Base-by-base conservation (phyloP, 2,329 filamentous ascomycete genomes). In the Daldinia sp. region DNA sequence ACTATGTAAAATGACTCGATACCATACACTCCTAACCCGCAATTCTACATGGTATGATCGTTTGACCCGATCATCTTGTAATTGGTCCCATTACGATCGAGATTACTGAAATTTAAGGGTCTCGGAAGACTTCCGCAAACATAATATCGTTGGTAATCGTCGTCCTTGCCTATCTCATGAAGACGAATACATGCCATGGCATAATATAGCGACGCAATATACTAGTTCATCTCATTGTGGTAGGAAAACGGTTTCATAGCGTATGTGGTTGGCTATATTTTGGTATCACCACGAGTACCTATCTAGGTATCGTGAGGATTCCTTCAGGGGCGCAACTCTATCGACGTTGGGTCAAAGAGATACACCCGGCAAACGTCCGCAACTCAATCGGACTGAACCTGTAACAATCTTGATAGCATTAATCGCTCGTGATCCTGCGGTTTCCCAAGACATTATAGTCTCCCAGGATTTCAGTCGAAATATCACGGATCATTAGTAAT, bases 381-480 rank as follows among this genome's bases (percentile, higher is more conserved):
- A 66, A 61, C 63, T 57, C 37, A 60, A 63, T 65, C 57, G 30
- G 32, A 9, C 45, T 53, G n/a, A 21, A 45, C 49, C 21, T 37
- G 17, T 52, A 45, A n/a, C n/a, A n/a, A n/a, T 55, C 35, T 32
- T 61, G 37, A 43, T 41, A 43, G 32, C 49, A 49, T 49, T 37
- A 35, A 56, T 37, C 13, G 45, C 37, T 34, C 57, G 45, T 56
- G 11, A 43, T 54, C 39, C 48, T 53, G 48, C 49, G 39, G 35
- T 17, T 52, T 13, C 11, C 8, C 4, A 32, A 30, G 23, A 17
- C 37, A 15, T 4, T 45, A n/a, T 41, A 29, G 21, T 34, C 17
- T 19, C 29, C 13, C 19, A 29, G n/a, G 17, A 8, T 45, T 49
- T 39, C 29, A 43, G 47, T 43, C 30, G n/a, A 45, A 45, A 49